These are phyloP conservation scores for Phytophthora citrophthora DNA, from an alignment of 352 stramenopile genomes.

Conservation along the genomic window DNA sequence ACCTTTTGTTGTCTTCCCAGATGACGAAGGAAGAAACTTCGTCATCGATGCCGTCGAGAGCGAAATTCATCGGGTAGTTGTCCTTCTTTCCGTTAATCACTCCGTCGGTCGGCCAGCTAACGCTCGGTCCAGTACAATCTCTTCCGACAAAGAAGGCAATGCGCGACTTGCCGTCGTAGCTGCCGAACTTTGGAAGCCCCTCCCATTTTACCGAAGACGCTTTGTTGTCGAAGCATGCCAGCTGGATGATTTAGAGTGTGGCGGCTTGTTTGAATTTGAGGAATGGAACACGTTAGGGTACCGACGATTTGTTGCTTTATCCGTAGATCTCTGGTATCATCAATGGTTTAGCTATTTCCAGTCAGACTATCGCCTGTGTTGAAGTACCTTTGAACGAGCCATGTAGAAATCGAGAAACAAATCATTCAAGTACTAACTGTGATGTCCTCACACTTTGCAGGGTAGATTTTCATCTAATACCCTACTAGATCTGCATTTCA, in stretches of 20 bases:
- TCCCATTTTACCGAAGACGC: conserved; percentile 36
- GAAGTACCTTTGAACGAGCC: too few species aligned
- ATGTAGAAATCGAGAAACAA: too few species aligned
- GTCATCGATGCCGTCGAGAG: conserved; percentile 27
- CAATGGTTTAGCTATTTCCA: background rate
- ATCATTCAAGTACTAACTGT: too few species aligned
- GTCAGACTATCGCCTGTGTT: too few species aligned
- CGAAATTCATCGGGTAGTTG: conserved; percentile 32
- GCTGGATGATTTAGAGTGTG: background rate
- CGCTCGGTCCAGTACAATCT: conserved; percentile 13
- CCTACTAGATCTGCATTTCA: too few species aligned
- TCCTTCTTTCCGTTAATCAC: conserved; percentile 20
- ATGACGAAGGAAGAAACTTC: conserved; percentile 34
- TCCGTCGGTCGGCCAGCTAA: conserved; percentile 20
- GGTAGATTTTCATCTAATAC: too few species aligned
- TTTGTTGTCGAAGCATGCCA: conserved; percentile 31
- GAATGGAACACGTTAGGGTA: background rate
- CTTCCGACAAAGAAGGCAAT: conserved; percentile 32
- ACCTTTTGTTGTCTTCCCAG: conserved; percentile 21
- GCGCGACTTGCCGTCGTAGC: conserved; percentile 21
- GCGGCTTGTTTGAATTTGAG: background rate
- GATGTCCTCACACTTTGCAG: too few species aligned
- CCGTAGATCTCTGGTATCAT: background rate
- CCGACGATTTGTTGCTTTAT: too few species aligned
- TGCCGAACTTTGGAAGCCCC: conserved; percentile 3